Evolutionary conservation across 768 basidiomycete genomes (phyloP), one percentile per base, ranked within the genome.

Genomic region (Crucibulum laeve): DNA sequence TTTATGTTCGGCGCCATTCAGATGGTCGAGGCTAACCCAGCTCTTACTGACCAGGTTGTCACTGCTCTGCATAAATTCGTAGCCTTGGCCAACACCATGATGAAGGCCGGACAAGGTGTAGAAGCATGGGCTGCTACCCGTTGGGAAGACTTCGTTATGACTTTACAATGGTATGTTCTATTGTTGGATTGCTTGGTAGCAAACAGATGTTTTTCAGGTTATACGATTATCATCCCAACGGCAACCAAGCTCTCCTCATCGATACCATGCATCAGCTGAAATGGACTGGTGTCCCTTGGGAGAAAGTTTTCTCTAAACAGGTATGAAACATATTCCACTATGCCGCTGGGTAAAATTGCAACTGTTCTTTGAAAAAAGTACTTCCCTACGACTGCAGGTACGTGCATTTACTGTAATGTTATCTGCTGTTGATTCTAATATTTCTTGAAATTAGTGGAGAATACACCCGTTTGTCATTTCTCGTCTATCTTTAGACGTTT

Each of bases 1-100:
- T 79, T 78, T 61, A 68, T 80, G 55, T 75, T 79, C 47, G 76
- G 76, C 11, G 77, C 76, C 2, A 77, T 78, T 22, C 77, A 79
- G 60, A 74, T 78, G 70, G 68, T 69, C 1, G 77, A 79, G 51
- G 61, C 59, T 33, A 52, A 76, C 50, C 62, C 74, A 1, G 53
- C 71, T 0, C 57, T 76, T 32, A 69, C 71, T 2, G 58, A 60
- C 34, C 53, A 61, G 40, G 73, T 78, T n/a, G 74, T 76, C 2
- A 63, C 64, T 5, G 70, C 76, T 1, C 53, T 79, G 44, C 63
- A 78, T 57, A 79, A 75, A 49, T 80, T 80, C 41, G 72, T 78
- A 22, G 46, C 57, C 4, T 53, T 79, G 19, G 76, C 77, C 15
- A 79, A 79, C 51, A 61, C 64, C 3, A 80, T 80, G 79, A 56